Evolutionary conservation across 495 filamentous ascomycete genomes (phyloP), one percentile per base, ranked within the genome.

Genomic region (Jackrogersella multiformis): DNA sequence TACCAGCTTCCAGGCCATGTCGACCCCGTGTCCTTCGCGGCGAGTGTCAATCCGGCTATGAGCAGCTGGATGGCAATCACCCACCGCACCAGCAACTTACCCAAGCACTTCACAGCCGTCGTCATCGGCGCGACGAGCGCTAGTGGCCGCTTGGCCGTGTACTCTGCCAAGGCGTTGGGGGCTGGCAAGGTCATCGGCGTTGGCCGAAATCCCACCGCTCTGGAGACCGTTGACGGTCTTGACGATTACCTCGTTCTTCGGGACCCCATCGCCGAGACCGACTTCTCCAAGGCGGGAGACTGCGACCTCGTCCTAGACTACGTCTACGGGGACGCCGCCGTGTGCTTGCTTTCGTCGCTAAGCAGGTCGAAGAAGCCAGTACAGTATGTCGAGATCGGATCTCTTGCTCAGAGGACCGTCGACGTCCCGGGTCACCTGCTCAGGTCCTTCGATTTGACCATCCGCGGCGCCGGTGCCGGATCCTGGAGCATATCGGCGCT

Each of bases 71-170:
- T 78, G 75, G 77, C 76, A 8, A 67, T 84, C 9, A 73, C 69
- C 8, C 63, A 73, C n/a, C 79, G 80, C 20, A 73, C 73, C 5
- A 60, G 39, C 1, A 68, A 73, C 23, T 56, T 81, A 1, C 70
- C 69, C 24, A 26, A 56, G 30, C 65, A 74, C 32, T 82, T 79
- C 65, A 77, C 72, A 10, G 74, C 76, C 34, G 69, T 80, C 18
- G 79, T 83, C 48, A 26, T 82, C 26, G 82, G 82, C 48, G 82
- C 74, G 0, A 84, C 81, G 1, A 76, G 76, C 36, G 73, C 75
- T 5, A 76, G 73, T 45, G 81, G 81, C n/a, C 64, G 69, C 10
- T 56, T 77, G 2, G 81, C 81, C 8, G 73, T 81, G 3, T 39
- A 59, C 6, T 64, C 80, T 23, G 75, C 77, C 23, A 71, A 77